Conservation (phyloP, 371 early-diverging fungal species). For the Smittium culicis region DNA sequence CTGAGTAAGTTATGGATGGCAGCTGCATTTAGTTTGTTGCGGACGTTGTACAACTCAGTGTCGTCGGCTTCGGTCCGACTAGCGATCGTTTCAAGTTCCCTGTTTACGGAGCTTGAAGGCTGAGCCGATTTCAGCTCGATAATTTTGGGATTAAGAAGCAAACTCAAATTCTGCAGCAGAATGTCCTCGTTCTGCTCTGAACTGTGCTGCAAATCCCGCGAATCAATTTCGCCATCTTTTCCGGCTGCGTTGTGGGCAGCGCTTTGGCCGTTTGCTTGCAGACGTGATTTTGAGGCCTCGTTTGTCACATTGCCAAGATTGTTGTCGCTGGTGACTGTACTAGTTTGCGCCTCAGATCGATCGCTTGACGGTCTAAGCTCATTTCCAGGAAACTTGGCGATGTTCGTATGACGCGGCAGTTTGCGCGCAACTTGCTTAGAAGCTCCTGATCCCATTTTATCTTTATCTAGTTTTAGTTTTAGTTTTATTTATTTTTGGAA, state of each 20-base stretch:
- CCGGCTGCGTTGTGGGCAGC: neutral
- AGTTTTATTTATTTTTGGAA: too few species aligned
- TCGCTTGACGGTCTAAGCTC: neutral
- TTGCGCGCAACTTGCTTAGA: neutral
- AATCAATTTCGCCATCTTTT: neutral
- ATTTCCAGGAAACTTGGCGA: slow-evolving; percentile 1
- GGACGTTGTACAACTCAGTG: slow-evolving; percentile 3
- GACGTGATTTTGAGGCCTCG: neutral
- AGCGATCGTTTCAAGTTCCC: slow-evolving; percentile 2
- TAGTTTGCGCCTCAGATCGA: too few species aligned
- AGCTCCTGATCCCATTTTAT: slow-evolving; percentile 10
- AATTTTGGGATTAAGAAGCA: slow-evolving; percentile 9
- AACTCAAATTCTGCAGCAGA: slow-evolving; percentile 5
- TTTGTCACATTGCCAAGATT: too few species aligned
- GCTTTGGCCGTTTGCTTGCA: neutral
- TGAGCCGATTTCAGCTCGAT: neutral
- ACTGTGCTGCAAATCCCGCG: neutral
- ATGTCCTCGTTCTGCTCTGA: neutral
- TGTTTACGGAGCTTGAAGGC: neutral
- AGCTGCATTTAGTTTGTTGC: slow-evolving; percentile 6
- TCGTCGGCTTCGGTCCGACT: slow-evolving; percentile 7
- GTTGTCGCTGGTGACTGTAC: too few species aligned
- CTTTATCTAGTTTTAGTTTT: neutral
- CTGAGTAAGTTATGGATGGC: neutral
- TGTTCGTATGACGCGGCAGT: slow-evolving; percentile 6